Conservation (phyloP, 257 asterid genomes). For the Leonotis leonurus region DNA sequence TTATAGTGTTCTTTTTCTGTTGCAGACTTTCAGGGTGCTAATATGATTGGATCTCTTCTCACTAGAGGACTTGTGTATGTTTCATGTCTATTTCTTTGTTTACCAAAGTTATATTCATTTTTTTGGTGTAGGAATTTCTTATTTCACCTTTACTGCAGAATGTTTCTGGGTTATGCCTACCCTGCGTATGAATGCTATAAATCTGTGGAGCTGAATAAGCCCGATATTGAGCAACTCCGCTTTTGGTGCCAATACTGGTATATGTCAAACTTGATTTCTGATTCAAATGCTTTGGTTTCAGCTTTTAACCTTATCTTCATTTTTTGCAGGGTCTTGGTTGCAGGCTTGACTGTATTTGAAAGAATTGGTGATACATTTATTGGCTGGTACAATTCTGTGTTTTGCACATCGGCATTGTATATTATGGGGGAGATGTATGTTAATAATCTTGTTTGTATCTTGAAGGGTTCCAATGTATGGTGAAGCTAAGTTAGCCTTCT, state of each 20-base stretch:
- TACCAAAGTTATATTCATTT: background rate
- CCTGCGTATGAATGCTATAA: constrained; percentile 91
- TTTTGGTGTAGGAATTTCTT: constrained; percentile 7
- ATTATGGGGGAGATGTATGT: background rate
- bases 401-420: background rate
- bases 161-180: constrained; percentile 77
- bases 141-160: constrained; percentile 32
- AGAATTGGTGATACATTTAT: constrained; percentile 71
- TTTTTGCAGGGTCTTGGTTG: constrained; percentile 70
- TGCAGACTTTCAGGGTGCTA: constrained; percentile 62
- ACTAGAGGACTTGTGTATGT: constrained; percentile 89
- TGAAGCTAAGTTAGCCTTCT: constrained; percentile 95
- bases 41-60: constrained; percentile 85
- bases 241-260: constrained; percentile 99
- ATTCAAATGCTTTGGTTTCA: background rate
- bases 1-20: constrained; percentile 18
- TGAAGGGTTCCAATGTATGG: constrained; percentile 93
- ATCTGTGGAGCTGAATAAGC: constrained; percentile 78
- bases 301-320: constrained; percentile 7
- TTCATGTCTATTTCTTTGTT: constrained; percentile 6
- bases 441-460: constrained; percentile 2
- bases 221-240: constrained; percentile 78
- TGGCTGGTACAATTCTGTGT: constrained; percentile 55
- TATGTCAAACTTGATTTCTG: background rate
- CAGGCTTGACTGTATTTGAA: constrained; percentile 71